phyloP scores from a whole-genome alignment of 2,329 filamentous ascomycete genomes.

The Dryadomyces quercus-mongolicae region DNA sequence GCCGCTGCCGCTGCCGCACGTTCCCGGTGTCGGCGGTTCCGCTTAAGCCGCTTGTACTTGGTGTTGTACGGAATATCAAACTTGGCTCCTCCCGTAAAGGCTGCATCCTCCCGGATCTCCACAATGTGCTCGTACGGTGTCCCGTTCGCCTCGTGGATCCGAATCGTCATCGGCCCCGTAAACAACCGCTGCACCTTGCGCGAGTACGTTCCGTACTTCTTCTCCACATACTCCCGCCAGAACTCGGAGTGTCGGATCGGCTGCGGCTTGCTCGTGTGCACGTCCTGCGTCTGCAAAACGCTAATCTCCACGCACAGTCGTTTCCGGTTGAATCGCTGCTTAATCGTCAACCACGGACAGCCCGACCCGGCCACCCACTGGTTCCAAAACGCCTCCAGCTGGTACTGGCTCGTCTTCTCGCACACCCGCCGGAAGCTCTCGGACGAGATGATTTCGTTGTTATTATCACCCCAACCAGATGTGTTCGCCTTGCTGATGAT shows the following conservation, averaged over 20 bases:
- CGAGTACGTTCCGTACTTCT: slow-evolving; percentile 54
- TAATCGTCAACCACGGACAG: slow-evolving; percentile 77
- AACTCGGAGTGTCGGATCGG: slow-evolving; percentile 62
- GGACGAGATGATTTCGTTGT: slow-evolving; percentile 62
- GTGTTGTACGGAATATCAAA: slow-evolving; percentile 98
- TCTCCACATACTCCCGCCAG: slow-evolving; percentile 73
- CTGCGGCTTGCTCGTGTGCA: slow-evolving; percentile 38
- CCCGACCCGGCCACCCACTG: slow-evolving; percentile 88
- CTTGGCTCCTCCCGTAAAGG: slow-evolving; percentile 43
- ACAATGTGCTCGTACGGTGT: slow-evolving; percentile 98
- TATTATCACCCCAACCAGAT: slow-evolving; percentile 24
- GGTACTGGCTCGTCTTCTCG: slow-evolving; percentile 74
- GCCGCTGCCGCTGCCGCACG: slow-evolving; percentile 53
- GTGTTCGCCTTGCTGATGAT: slow-evolving; percentile 72
- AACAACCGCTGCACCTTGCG: slow-evolving; percentile 51
- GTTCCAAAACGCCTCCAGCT: slow-evolving; percentile 76
- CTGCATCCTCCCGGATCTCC: slow-evolving; percentile 77
- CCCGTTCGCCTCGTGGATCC: slow-evolving; percentile 95
- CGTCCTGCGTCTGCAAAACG: slow-evolving; percentile 62
- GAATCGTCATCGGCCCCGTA: slow-evolving; percentile 91
- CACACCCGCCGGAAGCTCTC: slow-evolving; percentile 71
- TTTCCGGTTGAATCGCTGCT: slow-evolving; percentile 94
- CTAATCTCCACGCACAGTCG: slow-evolving; percentile 87
- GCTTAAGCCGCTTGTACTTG: slow-evolving; percentile 94
- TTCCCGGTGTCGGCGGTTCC: slow-evolving; percentile 73